Evolutionary conservation across 257 asterid species (phyloP).

Genomic region (Echites panduratus): DNA sequence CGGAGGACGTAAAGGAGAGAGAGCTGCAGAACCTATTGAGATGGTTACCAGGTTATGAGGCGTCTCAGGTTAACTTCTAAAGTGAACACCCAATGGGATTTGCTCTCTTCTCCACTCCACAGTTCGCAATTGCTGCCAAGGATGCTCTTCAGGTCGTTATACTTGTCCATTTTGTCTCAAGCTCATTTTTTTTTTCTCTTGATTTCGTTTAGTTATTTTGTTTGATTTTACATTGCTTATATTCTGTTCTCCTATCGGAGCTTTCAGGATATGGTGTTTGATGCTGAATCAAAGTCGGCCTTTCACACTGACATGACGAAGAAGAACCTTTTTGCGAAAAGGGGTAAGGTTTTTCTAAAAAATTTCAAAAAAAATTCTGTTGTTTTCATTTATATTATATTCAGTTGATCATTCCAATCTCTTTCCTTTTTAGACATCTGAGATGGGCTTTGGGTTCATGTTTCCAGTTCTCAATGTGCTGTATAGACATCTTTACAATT

Average conservation of each 20-base stretch:
- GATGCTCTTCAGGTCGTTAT: constrained; percentile 76
- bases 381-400: neutral
- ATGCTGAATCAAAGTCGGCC: constrained; percentile 70
- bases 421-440: neutral
- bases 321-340: constrained; percentile 94
- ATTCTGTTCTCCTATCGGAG: neutral
- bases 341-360: constrained; percentile 51
- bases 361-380: no score
- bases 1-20: constrained; percentile 97
- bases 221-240: neutral
- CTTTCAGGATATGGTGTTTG: constrained; percentile 81
- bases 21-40: constrained; percentile 90
- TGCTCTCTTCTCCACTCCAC: constrained; percentile 79
- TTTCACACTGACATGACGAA: constrained; percentile 99
- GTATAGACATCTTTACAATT: neutral
- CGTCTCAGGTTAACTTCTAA: constrained; percentile 94
- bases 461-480: neutral
- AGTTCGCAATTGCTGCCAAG: constrained; percentile 83
- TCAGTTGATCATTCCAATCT: neutral
- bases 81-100: constrained; percentile 98
- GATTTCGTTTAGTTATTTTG: neutral
- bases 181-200: neutral
- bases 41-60: constrained; percentile 98
- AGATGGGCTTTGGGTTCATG: neutral
- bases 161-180: neutral